phyloP scores from a whole-genome alignment of 73 alveolate species.

The Paramecium caudatum region DNA sequence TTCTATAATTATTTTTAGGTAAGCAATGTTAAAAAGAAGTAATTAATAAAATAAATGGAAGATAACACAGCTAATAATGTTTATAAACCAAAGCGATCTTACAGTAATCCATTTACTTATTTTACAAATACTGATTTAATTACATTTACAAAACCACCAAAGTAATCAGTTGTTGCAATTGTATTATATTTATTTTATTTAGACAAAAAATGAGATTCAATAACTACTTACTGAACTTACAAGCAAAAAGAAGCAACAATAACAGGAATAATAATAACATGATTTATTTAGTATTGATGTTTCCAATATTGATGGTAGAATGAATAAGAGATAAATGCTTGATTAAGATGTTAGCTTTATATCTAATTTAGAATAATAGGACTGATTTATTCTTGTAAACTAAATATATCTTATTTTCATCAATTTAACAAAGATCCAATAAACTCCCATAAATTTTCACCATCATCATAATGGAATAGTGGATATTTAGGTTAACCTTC shows the following conservation, averaged over 20 bases:
- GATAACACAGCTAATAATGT: neutral
- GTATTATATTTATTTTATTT: neutral
- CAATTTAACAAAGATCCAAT: conserved; percentile 24
- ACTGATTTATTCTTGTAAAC: conserved; percentile 1
- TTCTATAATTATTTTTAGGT: neutral
- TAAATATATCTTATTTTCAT: neutral
- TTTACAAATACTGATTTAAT: conserved; percentile 9
- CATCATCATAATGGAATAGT: neutral
- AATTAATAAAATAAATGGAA: conserved; percentile 40
- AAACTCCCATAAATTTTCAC: conserved; percentile 56
- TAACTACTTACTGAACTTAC: neutral
- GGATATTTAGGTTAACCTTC: neutral
- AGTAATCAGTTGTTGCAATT: conserved; percentile 45
- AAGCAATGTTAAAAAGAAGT: conserved; percentile 9
- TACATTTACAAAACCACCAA: conserved; percentile 22
- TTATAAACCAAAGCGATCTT: conserved; percentile 46
- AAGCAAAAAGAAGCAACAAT: neutral
- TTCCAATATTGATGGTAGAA: conserved; percentile 50
- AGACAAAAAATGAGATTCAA: conserved; percentile 61
- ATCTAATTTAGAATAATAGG: conserved; percentile 31
- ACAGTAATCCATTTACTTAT: conserved; percentile 60
- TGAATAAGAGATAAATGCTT: conserved; percentile 12
- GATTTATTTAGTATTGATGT: conserved; percentile 56
- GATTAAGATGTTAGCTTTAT: conserved; percentile 64
- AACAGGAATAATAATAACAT: neutral